These are phyloP conservation scores for Aspergillus oerlinghausenensis DNA, from an alignment of 2,329 filamentous ascomycete species.

Conservation along the genomic window DNA sequence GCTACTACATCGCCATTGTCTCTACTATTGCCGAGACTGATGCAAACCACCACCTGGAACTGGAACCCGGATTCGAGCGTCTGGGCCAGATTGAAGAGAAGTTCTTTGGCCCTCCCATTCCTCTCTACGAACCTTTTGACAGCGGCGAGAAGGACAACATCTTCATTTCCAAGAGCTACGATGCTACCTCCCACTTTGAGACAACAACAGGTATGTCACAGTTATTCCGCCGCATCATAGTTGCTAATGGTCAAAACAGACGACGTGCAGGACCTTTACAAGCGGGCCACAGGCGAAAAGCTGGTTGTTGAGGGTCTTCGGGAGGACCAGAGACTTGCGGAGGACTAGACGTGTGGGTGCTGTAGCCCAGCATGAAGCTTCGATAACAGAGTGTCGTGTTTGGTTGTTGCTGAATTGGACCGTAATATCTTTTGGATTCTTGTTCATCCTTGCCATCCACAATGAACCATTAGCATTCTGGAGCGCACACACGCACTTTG, in stretches of 20 bases:
- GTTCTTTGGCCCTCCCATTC: constrained; percentile 90
- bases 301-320: constrained; percentile 82
- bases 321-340: constrained; percentile 54
- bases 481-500: constrained; percentile 4
- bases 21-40: constrained; percentile 91
- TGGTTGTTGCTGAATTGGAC: constrained; percentile 23
- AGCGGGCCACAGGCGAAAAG: constrained; percentile 74
- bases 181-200: constrained; percentile 97
- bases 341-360: constrained; percentile 27
- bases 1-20: constrained; percentile 98
- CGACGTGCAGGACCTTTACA: constrained; percentile 92
- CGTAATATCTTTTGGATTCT: constrained; percentile 24
- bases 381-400: constrained; percentile 24
- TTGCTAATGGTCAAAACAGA: constrained; percentile 50
- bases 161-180: constrained; percentile 98
- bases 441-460: constrained; percentile 14
- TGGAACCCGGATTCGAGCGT: constrained; percentile 85
- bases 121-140: constrained; percentile 85
- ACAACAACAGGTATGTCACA: constrained; percentile 60
- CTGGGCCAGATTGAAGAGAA: constrained; percentile 93
- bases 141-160: constrained; percentile 82
- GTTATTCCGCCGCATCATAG: neutral
- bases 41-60: constrained; percentile 92
- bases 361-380: constrained; percentile 7
- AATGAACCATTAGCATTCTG: constrained; percentile 3